phyloP scores from a whole-genome alignment of 2,329 filamentous ascomycete genomes.

The Cercospora zeae-maydis region DNA sequence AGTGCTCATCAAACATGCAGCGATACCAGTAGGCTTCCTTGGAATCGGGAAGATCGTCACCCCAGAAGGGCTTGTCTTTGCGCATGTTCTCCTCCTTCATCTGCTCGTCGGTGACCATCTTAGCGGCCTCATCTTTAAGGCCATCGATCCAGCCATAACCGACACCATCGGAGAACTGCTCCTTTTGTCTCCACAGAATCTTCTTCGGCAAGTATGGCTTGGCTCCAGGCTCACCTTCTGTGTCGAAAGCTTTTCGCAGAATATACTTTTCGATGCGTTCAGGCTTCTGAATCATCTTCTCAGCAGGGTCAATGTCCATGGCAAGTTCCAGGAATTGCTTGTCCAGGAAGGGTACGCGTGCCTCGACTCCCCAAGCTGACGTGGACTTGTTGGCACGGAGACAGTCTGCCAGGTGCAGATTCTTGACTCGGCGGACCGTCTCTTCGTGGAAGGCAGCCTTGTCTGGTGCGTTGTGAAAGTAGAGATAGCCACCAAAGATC shows the following conservation, averaged over 20 bases:
- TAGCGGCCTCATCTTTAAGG: constrained; percentile 89
- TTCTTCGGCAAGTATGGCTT: constrained; percentile 89
- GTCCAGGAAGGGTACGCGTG: constrained; percentile 95
- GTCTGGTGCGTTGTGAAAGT: constrained; percentile 93
- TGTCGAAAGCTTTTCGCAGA: constrained; percentile 95
- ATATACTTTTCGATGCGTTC: constrained; percentile 92
- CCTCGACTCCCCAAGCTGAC: constrained; percentile 95
- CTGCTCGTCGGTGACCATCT: constrained; percentile 91
- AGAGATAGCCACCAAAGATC: constrained; percentile 97
- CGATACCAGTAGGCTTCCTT: constrained; percentile 99
- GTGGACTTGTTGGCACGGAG: constrained; percentile 99
- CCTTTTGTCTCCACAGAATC: constrained; percentile 98
- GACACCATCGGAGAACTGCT: constrained; percentile 96
- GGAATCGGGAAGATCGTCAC: constrained; percentile 82
- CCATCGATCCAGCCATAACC: constrained; percentile 99
- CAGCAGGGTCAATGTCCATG: constrained; percentile 90
- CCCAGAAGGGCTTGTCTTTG: constrained; percentile 97
- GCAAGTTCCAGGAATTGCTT: constrained; percentile 89
- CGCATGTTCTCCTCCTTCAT: constrained; percentile 58
- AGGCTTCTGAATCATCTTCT: constrained; percentile 86
- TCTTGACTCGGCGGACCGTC: constrained; percentile 90
- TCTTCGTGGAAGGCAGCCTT: constrained; percentile 93
- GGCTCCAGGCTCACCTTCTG: constrained; percentile 66
- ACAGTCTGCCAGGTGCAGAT: constrained; percentile 94
- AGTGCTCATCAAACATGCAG: constrained; percentile 98